Evolutionary conservation across 352 stramenopile species (phyloP).

Genomic region (Pythium chondricola): DNA sequence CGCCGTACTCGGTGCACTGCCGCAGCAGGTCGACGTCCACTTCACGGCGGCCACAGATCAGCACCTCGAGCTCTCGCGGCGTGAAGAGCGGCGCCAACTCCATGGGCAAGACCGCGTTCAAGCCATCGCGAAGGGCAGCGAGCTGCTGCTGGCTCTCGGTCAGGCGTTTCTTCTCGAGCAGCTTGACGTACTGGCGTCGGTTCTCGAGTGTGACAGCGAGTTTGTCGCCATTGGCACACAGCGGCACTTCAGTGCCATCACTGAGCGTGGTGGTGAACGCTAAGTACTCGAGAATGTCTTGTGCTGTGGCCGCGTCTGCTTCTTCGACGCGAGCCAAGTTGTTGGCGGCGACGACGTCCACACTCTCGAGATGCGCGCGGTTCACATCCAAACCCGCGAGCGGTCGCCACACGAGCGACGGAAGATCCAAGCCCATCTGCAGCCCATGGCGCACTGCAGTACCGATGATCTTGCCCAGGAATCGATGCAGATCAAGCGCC

Average conservation of each 20-base stretch:
- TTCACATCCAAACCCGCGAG: conserved; percentile 74
- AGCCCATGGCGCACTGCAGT: conserved; percentile 94
- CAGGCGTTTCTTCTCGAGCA: conserved; percentile 64
- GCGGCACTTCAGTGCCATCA: conserved; percentile 64
- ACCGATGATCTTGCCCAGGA: conserved; percentile 95
- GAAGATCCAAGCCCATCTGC: conserved; percentile 90
- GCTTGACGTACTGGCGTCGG: conserved; percentile 48
- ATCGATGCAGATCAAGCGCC: conserved; percentile 91
- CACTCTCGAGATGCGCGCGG: conserved; percentile 67
- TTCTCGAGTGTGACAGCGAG: conserved; percentile 61
- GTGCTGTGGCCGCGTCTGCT: conserved; percentile 23
- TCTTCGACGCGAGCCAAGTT: conserved; percentile 64
- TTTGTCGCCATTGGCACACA: conserved; percentile 66
- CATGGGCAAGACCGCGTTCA: conserved; percentile 94
- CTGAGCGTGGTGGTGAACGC: conserved; percentile 75
- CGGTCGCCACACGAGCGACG: conserved; percentile 81
- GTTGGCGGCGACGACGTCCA: conserved; percentile 71
- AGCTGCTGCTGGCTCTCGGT: conserved; percentile 81
- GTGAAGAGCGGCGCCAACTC: conserved; percentile 96
- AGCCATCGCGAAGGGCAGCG: conserved; percentile 67
- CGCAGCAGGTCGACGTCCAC: conserved; percentile 96
- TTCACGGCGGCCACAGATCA: conserved; percentile 95
- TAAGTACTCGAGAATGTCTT: conserved; percentile 64
- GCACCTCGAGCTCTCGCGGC: conserved; percentile 92
- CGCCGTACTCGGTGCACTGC: conserved; percentile 96